Conservation (phyloP, 139 green algal genomes). For the Eudorina sp. region DNA sequence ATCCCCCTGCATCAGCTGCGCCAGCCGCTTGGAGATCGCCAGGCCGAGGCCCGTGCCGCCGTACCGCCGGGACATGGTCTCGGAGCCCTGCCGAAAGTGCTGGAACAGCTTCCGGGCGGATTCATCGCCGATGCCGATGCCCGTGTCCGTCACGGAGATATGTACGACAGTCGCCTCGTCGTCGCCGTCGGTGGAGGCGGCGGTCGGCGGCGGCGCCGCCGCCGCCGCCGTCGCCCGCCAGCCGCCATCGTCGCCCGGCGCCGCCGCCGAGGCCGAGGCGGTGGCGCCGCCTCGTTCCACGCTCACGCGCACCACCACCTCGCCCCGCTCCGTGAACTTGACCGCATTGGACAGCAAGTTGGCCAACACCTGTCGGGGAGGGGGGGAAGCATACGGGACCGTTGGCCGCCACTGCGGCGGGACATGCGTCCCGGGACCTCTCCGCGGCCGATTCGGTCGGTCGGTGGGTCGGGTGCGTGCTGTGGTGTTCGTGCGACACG, state of each 20-base stretch:
- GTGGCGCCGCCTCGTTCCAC: not conserved
- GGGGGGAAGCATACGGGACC: too few species aligned
- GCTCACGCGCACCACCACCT: conserved; percentile 61
- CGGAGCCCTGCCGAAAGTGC: conserved; percentile 78
- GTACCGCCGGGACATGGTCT: conserved; percentile 77
- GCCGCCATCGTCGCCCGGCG: not conserved
- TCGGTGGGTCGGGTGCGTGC: too few species aligned
- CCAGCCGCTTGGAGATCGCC: conserved; percentile 86
- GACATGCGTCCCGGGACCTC: too few species aligned
- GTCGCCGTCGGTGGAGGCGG: not conserved
- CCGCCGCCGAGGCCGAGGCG: not conserved
- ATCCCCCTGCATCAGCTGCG: conserved; percentile 82
- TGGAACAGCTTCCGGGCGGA: conserved; percentile 82
- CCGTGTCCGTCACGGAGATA: conserved; percentile 85
- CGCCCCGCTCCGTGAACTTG: conserved; percentile 82
- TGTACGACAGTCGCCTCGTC: conserved; percentile 55
- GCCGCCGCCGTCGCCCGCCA: not conserved
- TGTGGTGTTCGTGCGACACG: too few species aligned
- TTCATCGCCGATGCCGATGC: conserved; percentile 79
- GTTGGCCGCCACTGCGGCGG: too few species aligned
- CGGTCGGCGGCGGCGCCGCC: not conserved
- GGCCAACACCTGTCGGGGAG: conserved; percentile 78
- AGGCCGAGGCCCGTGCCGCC: conserved; percentile 89
- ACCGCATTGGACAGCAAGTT: conserved; percentile 83
- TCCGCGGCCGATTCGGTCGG: too few species aligned